Evolutionary conservation across 2,329 filamentous ascomycete genomes (phyloP), one percentile per base, ranked within the genome.

Genomic region (Pestalotiopsis fici): DNA sequence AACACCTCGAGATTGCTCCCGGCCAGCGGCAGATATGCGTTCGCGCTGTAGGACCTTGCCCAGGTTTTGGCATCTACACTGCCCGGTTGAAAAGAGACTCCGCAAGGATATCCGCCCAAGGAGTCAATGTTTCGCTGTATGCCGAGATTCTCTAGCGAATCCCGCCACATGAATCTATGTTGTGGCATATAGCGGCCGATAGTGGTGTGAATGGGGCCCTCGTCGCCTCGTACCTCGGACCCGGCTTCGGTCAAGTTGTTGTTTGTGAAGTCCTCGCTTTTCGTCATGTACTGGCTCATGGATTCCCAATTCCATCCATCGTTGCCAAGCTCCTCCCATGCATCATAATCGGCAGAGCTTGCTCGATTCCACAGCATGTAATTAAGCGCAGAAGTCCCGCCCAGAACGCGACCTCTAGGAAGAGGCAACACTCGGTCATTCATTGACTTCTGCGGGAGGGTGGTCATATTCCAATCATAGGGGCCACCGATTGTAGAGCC

Each of bases 1-100:
- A 79, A 69, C 25, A 83, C 61, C n/a, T 75, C 66, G 43, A 87
- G 77, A 59, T 87, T 87, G 1, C 75, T 27, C 0, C 78, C 76
- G 0, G 79, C 78, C n/a, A 80, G 71, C 3, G 80, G 75, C 4
- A 78, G 77, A 0, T 70, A 74, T 31, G 77, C 77, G 27, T 73
- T 66, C 6, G 64, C 64, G 27, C 79, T 78, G 73, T 86, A 88
- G 2, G 83, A 86, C 39, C 86, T 79, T 23, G 77, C 81, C 69
- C 83, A 86, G 54, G 82, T 79, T 4, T 77, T 78, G 11, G 80
- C 79, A 57, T 84, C 79, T 47, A 88, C 81, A 66, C 82, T 85
- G 69, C 80, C 84, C 11, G 86, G 79, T 67, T 85, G 83, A 39
- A 80, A 82, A 75, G 82, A 83, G 6, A 83, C 83, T 6, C 87